Evolutionary conservation across 2,329 filamentous ascomycete genomes (phyloP).

Genomic region (Exophiala calicioides): DNA sequence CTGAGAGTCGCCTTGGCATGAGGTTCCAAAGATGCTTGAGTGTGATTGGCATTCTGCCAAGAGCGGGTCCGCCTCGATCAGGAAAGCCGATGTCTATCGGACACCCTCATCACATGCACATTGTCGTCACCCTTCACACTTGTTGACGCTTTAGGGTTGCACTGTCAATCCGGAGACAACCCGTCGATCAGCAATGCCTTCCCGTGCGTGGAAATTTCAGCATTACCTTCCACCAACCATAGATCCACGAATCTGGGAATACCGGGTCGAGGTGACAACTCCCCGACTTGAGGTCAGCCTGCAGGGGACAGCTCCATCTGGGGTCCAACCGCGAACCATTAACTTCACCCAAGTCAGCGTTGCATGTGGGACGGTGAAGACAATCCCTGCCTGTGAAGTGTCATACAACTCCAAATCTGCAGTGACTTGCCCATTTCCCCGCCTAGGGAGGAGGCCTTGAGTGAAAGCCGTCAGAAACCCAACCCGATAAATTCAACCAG

Average conservation of each 20-base stretch:
- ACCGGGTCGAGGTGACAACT: neutral
- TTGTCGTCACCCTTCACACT: constrained; percentile 10
- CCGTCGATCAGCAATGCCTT: constrained; percentile 6
- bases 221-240: neutral
- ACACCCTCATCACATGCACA: neutral
- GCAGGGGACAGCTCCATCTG: neutral
- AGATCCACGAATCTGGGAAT: neutral
- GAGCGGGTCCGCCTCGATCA: too few relatives aligned
- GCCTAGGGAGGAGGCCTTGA: neutral
- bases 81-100: too few relatives aligned
- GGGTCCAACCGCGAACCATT: neutral
- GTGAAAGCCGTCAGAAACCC: neutral
- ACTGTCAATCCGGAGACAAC: constrained; percentile 12
- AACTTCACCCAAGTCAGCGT: too few relatives aligned
- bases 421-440: neutral
- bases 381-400: neutral
- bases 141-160: constrained; percentile 15
- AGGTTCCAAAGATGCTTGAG: too few relatives aligned
- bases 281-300: neutral
- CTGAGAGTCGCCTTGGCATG: too few relatives aligned
- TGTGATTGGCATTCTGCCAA: too few relatives aligned
- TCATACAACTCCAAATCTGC: neutral
- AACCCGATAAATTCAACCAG: neutral
- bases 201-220: neutral
- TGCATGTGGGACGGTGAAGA: too few relatives aligned